phyloP scores from a whole-genome alignment of 371 early-diverging fungal species.

The Spiromyces aspiralis region DNA sequence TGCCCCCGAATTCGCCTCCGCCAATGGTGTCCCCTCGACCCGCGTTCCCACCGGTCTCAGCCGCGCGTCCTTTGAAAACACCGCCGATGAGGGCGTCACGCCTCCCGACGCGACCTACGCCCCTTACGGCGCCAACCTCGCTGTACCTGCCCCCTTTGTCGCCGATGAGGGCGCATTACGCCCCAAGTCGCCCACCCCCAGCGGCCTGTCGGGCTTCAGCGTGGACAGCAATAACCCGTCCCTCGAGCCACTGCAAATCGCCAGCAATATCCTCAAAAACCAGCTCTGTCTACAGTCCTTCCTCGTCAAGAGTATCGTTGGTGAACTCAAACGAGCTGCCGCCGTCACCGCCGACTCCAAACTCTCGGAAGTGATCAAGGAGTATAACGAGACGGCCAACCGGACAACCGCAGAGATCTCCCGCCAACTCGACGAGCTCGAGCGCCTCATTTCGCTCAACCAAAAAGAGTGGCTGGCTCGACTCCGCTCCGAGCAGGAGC shows the following conservation, averaged over 20 bases:
- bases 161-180: no score
- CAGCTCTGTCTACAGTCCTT: neutral
- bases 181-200: neutral
- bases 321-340: neutral
- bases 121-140: no score
- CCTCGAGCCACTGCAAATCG: neutral
- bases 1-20: neutral
- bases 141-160: no score
- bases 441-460: constrained; percentile 7
- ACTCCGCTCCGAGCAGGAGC: constrained; percentile 19
- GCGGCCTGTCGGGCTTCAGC: neutral
- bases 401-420: constrained; percentile 12
- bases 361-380: constrained; percentile 3
- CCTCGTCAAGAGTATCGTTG: neutral
- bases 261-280: neutral
- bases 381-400: constrained; percentile 10
- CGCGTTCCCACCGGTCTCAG: constrained; percentile 1
- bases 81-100: no score
- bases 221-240: neutral
- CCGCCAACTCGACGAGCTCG: constrained; percentile 5
- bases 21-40: neutral
- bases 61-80: neutral
- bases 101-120: neutral
- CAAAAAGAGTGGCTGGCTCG: constrained; percentile 8
- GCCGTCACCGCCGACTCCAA: neutral